Evolutionary conservation across 1,139 yeast genomes (phyloP).

Genomic region (Candida pseudocylindracea): DNA sequence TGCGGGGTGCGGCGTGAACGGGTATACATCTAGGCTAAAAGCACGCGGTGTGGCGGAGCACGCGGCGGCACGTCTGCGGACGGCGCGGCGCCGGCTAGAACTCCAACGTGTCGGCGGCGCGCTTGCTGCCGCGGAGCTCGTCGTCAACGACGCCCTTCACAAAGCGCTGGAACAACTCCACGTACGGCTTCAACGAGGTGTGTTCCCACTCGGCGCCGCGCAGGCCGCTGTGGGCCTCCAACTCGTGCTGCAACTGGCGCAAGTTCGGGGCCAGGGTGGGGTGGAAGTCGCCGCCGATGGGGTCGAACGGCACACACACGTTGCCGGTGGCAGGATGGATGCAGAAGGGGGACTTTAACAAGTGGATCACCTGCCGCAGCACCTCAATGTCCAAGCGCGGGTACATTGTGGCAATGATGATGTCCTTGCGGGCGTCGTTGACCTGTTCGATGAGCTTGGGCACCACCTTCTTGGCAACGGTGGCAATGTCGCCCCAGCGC

Average conservation of each 20-base stretch:
- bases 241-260: slow-evolving; percentile 27
- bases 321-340: slow-evolving; percentile 96
- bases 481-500: slow-evolving; percentile 75
- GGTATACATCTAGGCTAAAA: not conserved
- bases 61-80: too few relatives aligned
- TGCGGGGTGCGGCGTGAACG: too few relatives aligned
- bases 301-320: slow-evolving; percentile 86
- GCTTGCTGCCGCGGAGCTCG: slow-evolving; percentile 17
- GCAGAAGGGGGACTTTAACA: slow-evolving; percentile 94
- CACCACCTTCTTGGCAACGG: slow-evolving; percentile 23
- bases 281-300: slow-evolving; percentile 22
- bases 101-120: slow-evolving; percentile 13
- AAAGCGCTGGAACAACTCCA: slow-evolving; percentile 45
- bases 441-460: slow-evolving; percentile 6
- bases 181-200: slow-evolving; percentile 54
- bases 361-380: slow-evolving; percentile 72
- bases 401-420: slow-evolving; percentile 60
- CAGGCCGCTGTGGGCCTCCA: slow-evolving; percentile 6
- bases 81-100: slow-evolving; percentile 9
- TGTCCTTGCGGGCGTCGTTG: slow-evolving; percentile 63
- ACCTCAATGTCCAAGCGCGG: slow-evolving; percentile 91
- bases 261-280: slow-evolving; percentile 72
- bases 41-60: too few relatives aligned
- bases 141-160: slow-evolving; percentile 34
- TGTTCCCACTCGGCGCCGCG: slow-evolving; percentile 24